Evolutionary conservation across 257 asterid species (phyloP).

Genomic region (Solanum ahanhuiri): DNA sequence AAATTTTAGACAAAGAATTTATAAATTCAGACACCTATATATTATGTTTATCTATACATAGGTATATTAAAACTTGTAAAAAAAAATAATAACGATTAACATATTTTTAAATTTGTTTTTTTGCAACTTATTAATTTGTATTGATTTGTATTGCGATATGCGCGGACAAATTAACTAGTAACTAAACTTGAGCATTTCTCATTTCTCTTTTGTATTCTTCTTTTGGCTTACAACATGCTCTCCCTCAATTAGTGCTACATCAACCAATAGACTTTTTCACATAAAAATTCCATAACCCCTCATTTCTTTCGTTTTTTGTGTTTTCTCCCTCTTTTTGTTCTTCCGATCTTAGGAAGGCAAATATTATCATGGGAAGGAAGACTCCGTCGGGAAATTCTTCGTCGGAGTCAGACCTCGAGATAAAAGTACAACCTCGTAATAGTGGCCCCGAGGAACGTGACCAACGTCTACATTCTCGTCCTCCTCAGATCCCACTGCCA

Average conservation of each 20-base stretch:
- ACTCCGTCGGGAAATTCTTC: slow-evolving; percentile 24
- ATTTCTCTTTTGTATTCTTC: neutral
- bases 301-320: neutral
- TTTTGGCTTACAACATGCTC: neutral
- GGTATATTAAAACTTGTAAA: neutral
- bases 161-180: neutral
- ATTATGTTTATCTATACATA: neutral
- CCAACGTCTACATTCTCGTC: neutral
- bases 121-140: neutral
- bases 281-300: neutral
- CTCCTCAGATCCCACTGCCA: slow-evolving; percentile 10
- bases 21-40: too few relatives aligned
- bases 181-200: neutral
- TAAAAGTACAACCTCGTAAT: slow-evolving; percentile 33
- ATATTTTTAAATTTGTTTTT: neutral
- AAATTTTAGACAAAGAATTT: too few relatives aligned
- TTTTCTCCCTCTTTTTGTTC: neutral
- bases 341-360: neutral
- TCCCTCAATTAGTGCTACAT: neutral
- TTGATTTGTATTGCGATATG: neutral
- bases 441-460: neutral
- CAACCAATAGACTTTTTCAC: neutral
- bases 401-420: slow-evolving; percentile 39
- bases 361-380: slow-evolving; percentile 52
- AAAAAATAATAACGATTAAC: neutral